phyloP scores from a whole-genome alignment of 257 asterid genomes.

The Perilla frutescens region DNA sequence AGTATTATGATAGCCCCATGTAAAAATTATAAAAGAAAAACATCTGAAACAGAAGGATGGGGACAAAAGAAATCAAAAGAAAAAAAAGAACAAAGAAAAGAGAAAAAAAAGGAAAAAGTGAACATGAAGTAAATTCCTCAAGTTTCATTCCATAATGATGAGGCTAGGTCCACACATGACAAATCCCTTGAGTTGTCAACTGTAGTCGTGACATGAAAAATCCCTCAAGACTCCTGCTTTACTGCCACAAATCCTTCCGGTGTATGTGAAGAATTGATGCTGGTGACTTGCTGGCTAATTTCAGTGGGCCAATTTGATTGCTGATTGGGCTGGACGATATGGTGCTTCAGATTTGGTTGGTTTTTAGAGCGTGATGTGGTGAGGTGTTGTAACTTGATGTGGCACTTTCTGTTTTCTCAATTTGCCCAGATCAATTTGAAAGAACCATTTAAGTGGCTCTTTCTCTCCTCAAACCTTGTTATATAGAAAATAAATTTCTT shows the following conservation, averaged over 20 bases:
- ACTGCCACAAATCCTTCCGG: constrained; percentile 44
- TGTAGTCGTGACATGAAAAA: constrained; percentile 42
- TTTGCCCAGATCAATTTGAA: constrained; percentile 32
- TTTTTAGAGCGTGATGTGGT: constrained; percentile 60
- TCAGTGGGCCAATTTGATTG: constrained; percentile 52
- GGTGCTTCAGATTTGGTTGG: constrained; percentile 57
- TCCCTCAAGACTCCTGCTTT: constrained; percentile 39
- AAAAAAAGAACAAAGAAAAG: constrained; percentile 16
- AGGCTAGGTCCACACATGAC: constrained; percentile 28
- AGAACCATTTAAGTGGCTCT: constrained; percentile 37
- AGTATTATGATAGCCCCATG: constrained; percentile 39
- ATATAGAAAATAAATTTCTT: neutral
- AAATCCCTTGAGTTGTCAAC: constrained; percentile 38
- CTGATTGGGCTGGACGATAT: constrained; percentile 59
- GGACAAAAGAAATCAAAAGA: constrained; percentile 30
- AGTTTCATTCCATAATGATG: constrained; percentile 23
- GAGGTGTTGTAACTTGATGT: constrained; percentile 68
- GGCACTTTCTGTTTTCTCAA: constrained; percentile 46
- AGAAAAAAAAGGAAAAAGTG: neutral
- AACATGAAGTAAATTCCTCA: constrained; percentile 16
- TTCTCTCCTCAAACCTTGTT: constrained; percentile 19
- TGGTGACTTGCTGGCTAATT: constrained; percentile 41
- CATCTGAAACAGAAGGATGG: constrained; percentile 28
- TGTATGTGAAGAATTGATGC: constrained; percentile 52
- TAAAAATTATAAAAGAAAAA: constrained; percentile 38